phyloP scores from a whole-genome alignment of 2,329 filamentous ascomycete genomes.

The Pseudocercospora ulei region DNA sequence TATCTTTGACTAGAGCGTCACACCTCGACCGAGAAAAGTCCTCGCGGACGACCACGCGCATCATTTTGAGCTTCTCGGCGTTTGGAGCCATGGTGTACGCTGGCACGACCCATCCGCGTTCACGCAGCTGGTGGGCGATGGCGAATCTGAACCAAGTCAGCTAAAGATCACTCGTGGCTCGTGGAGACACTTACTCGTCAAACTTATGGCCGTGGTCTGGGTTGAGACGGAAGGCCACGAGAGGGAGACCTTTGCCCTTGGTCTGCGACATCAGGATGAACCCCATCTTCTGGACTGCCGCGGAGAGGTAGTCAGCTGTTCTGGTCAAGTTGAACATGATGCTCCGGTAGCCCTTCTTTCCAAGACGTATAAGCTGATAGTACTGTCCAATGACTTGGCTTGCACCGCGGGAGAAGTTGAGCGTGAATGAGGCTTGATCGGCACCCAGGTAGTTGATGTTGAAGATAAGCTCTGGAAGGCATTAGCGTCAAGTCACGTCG shows the following conservation, averaged over 20 bases:
- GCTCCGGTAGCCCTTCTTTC: constrained; percentile 79
- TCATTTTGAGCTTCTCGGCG: constrained; percentile 73
- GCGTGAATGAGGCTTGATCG: constrained; percentile 87
- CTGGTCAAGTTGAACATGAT: constrained; percentile 93
- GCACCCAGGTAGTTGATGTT: constrained; percentile 98
- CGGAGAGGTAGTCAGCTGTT: constrained; percentile 76
- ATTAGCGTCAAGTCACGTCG: background rate
- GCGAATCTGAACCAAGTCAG: constrained; percentile 32
- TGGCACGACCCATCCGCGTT: constrained; percentile 84
- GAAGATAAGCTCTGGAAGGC: constrained; percentile 66
- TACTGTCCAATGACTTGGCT: constrained; percentile 94
- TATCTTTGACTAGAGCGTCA: constrained; percentile 65
- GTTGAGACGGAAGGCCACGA: constrained; percentile 78
- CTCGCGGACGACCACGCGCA: constrained; percentile 84
- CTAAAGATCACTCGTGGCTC: background rate
- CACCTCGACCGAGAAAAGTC: constrained; percentile 79
- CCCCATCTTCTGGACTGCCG: constrained; percentile 60
- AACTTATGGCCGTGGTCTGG: constrained; percentile 46
- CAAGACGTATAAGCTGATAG: constrained; percentile 91
- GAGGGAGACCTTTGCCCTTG: constrained; percentile 66
- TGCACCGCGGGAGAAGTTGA: constrained; percentile 95
- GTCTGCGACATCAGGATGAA: constrained; percentile 83
- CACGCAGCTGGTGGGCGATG: constrained; percentile 69
- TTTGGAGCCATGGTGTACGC: constrained; percentile 96
- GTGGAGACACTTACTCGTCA: constrained; percentile 39